Evolutionary conservation across 192 early-diverging fungal genomes (phyloP).

Genomic region (Gamsiella multidivaricata): DNA sequence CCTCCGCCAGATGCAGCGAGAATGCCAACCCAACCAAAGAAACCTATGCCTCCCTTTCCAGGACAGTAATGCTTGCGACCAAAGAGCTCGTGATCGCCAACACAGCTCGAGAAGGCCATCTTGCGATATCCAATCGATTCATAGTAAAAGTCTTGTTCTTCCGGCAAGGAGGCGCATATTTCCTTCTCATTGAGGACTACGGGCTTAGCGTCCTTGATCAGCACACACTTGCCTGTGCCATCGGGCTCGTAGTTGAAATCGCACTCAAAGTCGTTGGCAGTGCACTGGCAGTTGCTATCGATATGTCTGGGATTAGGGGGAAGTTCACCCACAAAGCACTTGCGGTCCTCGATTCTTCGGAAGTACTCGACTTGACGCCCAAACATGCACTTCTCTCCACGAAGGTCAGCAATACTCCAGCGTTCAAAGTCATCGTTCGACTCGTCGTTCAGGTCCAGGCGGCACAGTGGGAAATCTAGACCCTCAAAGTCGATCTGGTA

Average conservation of each 20-base stretch:
- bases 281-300: constrained; percentile 78
- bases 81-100: constrained; percentile 69
- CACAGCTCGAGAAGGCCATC: constrained; percentile 87
- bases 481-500: constrained; percentile 64
- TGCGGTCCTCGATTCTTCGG: constrained; percentile 70
- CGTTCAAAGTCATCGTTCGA: constrained; percentile 75
- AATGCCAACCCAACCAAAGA: constrained; percentile 46
- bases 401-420: constrained; percentile 67
- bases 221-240: constrained; percentile 67
- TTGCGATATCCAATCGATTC: constrained; percentile 90
- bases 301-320: constrained; percentile 67
- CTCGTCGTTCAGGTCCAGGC: constrained; percentile 54
- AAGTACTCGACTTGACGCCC: constrained; percentile 77
- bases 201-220: constrained; percentile 69
- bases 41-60: constrained; percentile 59
- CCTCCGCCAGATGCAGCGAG: constrained; percentile 23
- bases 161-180: constrained; percentile 62
- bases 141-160: constrained; percentile 69
- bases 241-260: constrained; percentile 86
- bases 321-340: constrained; percentile 83
- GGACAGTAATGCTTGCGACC: constrained; percentile 76
- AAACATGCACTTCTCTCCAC: constrained; percentile 70
- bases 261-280: constrained; percentile 88
- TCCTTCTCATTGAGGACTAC: constrained; percentile 51
- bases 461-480: constrained; percentile 52